phyloP scores from a whole-genome alignment of 2,329 filamentous ascomycete genomes.

The Macrophomina tecta region DNA sequence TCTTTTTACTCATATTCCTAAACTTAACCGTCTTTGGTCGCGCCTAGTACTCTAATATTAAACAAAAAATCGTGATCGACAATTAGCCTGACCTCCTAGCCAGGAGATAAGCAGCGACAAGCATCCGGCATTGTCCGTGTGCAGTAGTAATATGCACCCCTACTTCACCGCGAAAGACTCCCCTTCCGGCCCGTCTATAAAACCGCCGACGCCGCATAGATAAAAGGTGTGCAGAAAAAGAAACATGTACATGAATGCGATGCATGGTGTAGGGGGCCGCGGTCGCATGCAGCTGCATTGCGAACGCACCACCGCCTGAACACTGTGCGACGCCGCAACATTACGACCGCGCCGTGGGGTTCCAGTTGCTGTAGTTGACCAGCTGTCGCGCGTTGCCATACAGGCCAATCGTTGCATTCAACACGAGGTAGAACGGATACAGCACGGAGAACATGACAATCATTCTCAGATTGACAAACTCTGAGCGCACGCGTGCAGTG shows the following conservation, averaged over 20 bases:
- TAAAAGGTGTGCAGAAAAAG: conserved; percentile 3
- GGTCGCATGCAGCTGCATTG: conserved; percentile 7
- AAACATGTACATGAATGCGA: conserved; percentile 25
- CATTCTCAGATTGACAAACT: conserved; percentile 50
- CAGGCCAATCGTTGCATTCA: conserved; percentile 53
- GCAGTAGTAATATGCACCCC: conserved; percentile 7
- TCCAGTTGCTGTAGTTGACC: conserved; percentile 55
- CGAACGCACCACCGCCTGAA: neutral
- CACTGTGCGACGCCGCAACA: conserved; percentile 4
- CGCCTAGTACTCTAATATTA: neutral
- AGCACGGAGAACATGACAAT: conserved; percentile 51
- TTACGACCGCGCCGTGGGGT: conserved; percentile 51
- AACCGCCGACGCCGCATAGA: conserved; percentile 4
- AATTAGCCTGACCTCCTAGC: conserved; percentile 1
- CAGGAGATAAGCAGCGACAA: conserved; percentile 3
- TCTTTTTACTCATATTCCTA: neutral
- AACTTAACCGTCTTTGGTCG: neutral
- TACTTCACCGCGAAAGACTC: neutral
- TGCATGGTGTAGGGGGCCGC: conserved; percentile 21
- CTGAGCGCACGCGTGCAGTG: conserved; percentile 53
- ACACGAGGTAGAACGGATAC: conserved; percentile 53
- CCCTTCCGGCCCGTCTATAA: conserved; percentile 2
- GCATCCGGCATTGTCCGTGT: conserved; percentile 10
- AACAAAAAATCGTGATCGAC: neutral
- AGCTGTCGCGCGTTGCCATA: conserved; percentile 56